Conservation (phyloP, 2,329 filamentous ascomycete genomes). For the Paracoccidioides brasiliensis region DNA sequence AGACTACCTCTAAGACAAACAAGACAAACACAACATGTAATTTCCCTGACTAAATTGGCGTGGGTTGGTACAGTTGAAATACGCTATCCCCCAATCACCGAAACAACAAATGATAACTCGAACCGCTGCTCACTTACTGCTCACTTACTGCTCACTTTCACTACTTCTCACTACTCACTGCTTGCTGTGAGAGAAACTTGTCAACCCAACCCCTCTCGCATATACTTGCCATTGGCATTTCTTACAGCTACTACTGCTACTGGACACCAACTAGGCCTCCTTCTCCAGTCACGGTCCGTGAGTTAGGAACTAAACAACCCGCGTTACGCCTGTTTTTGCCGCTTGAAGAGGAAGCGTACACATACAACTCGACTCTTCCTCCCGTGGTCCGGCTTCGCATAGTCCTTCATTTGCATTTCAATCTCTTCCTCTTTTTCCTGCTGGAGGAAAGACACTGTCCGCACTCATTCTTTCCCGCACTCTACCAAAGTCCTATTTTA, state of each 20-base stretch:
- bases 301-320: neutral
- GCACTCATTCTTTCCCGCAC: neutral
- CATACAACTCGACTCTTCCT: neutral
- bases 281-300: neutral
- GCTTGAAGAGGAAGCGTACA: neutral
- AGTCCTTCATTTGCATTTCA: neutral
- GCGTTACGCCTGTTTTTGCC: neutral
- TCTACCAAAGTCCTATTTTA: neutral
- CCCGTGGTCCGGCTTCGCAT: neutral
- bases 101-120: no score
- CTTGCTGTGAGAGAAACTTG: neutral
- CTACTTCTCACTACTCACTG: neutral
- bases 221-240: neutral
- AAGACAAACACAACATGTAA: no score
- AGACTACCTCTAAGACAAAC: no score
- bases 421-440: neutral
- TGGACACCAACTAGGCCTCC: no score
- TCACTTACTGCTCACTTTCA: no score
- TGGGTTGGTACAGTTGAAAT: no score
- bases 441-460: neutral
- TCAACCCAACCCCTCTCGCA: neutral
- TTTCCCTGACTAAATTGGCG: no score
- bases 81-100: no score
- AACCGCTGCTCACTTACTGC: no score
- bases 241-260: neutral